Evolutionary conservation across 2,329 filamentous ascomycete genomes (phyloP), one percentile per base, ranked within the genome.

Genomic region (Phyllosticta citriasiana): DNA sequence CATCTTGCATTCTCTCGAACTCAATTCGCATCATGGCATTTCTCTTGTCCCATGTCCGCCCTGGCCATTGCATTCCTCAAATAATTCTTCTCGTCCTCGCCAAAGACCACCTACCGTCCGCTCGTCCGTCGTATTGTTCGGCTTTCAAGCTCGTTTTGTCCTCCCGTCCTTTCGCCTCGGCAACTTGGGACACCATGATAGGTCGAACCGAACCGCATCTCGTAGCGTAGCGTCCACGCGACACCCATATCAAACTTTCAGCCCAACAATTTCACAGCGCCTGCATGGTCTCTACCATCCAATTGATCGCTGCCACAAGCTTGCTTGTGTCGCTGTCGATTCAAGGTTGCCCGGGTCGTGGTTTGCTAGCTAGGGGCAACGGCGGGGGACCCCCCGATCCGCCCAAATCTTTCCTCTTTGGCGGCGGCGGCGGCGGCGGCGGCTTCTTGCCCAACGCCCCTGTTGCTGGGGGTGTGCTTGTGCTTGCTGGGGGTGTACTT

Each of bases 351-450:
- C 40, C 40, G n/a, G 35, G 51, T 50, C 59, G 40, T 10, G 84
- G 84, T 68, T 85, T 86, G 61, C 81, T 85, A 19, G 73, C 74
- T 64, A 84, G 66, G 0, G 83, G 83, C 19, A 86, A 70, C 2
- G 84, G 84, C 12, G 84, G 83, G 14, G 83, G 79, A 33, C 72
- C 71, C 24, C 67, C 68, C 25, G 70, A 22, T 8, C 72, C 72
- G n/a, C 76, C 35, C 58, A 59, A 58, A n/a, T 60, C 57, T 53
- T 76, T 76, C 68, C 80, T 84, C 74, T 84, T 84, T 35, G 78
- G 77, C 30, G 80, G 80, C n/a, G 82, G 82, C 1, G 82, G 82
- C 1, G 83, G 83, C 2, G 83, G 83, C 16, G 83, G 79, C 3
- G 79, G 77, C 52, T 82, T 80, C 75, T 84, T 82, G 63, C 71